These are phyloP conservation scores for Coprinopsis marcescibilis DNA, from an alignment of 768 basidiomycete species.

Conservation along the genomic window DNA sequence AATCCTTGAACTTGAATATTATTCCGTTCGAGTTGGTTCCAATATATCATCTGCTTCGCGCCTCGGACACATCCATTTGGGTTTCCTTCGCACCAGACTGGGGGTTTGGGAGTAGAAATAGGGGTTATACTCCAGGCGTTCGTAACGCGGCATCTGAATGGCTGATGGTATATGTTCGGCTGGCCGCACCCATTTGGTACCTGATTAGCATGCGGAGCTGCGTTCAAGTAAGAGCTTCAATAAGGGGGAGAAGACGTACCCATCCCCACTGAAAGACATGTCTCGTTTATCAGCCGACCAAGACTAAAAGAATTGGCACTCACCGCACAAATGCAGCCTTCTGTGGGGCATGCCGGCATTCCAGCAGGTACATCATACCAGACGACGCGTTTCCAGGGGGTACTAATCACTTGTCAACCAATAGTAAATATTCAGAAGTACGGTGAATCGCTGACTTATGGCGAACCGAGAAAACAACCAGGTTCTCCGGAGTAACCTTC, in stretches of 20 bases:
- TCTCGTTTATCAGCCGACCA: conserved; percentile 1
- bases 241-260: conserved; percentile 25
- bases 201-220: conserved; percentile 13
- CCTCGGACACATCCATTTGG: conserved; percentile 36
- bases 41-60: conserved; percentile 52
- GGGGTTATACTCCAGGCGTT: conserved; percentile 33
- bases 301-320: conserved; percentile 17
- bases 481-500: conserved; percentile 40
- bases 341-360: conserved; percentile 44
- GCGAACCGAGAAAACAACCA: conserved; percentile 47
- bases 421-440: background rate
- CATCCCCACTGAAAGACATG: conserved; percentile 42
- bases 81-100: conserved; percentile 49
- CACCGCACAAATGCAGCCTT: conserved; percentile 49
- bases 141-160: conserved; percentile 46
- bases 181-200: conserved; percentile 45
- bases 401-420: conserved; percentile 23
- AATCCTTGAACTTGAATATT: conserved; percentile 40
- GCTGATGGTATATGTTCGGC: conserved; percentile 46
- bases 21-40: conserved; percentile 44
- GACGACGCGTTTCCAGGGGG: conserved; percentile 46
- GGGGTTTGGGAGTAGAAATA: conserved; percentile 36
- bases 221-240: background rate
- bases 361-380: conserved; percentile 42
- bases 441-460: conserved; percentile 31